Percentiles rank a stretch among this genome's conserved stretches.
Evolutionary conservation across 139 green algal species (phyloP).

Genomic region (Trebouxia sp.): DNA sequence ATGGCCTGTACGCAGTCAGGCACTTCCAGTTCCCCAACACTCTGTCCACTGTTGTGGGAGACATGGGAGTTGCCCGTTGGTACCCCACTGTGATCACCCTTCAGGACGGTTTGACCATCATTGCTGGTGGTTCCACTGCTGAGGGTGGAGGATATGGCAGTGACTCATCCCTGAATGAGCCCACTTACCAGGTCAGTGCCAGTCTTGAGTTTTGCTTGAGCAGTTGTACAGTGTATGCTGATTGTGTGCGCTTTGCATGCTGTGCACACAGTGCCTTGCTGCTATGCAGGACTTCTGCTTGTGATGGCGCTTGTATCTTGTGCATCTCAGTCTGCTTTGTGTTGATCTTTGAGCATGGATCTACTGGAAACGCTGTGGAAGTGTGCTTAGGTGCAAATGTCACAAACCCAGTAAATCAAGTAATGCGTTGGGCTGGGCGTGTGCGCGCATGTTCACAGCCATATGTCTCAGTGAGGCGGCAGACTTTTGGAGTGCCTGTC

Average conservation of each 20-base stretch:
- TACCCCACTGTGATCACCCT: conserved; percentile 15
- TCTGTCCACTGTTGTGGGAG: neutral
- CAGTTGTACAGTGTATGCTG: too few species aligned
- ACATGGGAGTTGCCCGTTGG: conserved; percentile 16
- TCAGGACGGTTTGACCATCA: neutral
- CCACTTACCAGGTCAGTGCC: neutral
- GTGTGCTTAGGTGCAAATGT: too few species aligned
- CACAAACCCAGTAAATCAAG: too few species aligned
- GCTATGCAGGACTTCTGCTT: neutral
- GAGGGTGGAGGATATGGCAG: conserved; percentile 9
- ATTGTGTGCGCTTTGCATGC: too few species aligned
- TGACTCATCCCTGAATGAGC: neutral
- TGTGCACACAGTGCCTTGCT: neutral
- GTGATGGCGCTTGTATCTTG: neutral
- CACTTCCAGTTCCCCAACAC: neutral
- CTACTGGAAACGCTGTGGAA: too few species aligned
- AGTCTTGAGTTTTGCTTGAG: neutral
- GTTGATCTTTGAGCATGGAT: neutral
- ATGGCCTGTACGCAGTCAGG: neutral
- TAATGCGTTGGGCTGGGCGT: too few species aligned
- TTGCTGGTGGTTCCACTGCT: conserved; percentile 13
- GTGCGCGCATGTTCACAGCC: too few species aligned
- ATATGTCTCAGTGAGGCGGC: too few species aligned
- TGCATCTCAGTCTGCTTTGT: neutral
- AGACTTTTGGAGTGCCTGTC: too few species aligned